phyloP scores from a whole-genome alignment of 805 yeast species.

The Cyberlindnera maritima region DNA sequence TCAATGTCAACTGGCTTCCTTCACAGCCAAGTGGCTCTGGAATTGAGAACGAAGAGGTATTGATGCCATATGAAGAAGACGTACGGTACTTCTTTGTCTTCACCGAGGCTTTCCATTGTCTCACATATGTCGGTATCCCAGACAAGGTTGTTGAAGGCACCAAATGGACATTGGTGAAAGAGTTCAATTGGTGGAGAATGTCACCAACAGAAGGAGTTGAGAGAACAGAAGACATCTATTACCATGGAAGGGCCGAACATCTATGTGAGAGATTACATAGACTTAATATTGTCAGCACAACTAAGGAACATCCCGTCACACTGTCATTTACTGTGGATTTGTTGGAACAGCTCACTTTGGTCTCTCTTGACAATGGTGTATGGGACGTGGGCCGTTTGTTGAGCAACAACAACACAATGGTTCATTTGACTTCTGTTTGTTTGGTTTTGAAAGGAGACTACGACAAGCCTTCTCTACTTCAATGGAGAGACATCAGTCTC shows the following conservation, averaged over 20 bases:
- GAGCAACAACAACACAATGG: too few relatives aligned
- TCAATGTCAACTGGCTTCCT: not conserved
- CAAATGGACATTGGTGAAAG: not conserved
- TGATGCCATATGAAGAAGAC: not conserved
- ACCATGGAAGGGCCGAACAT: not conserved
- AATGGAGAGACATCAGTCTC: not conserved
- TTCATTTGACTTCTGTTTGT: not conserved
- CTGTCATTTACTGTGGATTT: not conserved
- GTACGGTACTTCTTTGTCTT: not conserved
- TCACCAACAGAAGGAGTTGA: not conserved
- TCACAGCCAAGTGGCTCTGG: not conserved
- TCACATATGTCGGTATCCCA: not conserved
- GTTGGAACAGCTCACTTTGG: not conserved
- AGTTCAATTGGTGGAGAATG: constrained; percentile 1
- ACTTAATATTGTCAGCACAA: not conserved
- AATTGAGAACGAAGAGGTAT: not conserved
- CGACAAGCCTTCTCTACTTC: too few relatives aligned
- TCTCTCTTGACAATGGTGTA: not conserved
- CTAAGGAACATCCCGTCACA: not conserved
- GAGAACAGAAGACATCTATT: not conserved
- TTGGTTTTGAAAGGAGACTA: not conserved
- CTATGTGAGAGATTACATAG: not conserved
- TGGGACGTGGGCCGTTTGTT: not conserved
- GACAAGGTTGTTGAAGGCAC: not conserved
- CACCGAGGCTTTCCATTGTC: not conserved